Evolutionary conservation across 192 early-diverging fungal species (phyloP).

Genomic region (Allomyces macrogynus): DNA sequence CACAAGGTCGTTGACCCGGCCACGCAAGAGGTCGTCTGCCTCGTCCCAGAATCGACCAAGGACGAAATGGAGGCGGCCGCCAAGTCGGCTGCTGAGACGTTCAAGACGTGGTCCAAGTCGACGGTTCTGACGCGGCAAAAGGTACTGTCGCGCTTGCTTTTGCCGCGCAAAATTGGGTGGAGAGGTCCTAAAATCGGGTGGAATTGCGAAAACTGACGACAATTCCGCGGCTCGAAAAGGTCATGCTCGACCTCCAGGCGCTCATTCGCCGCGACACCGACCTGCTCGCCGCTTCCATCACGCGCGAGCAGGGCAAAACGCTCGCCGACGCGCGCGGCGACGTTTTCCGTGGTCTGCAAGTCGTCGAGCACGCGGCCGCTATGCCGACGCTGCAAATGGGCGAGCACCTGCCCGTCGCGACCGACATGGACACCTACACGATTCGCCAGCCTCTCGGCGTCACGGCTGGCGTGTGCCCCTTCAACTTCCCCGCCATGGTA

Average conservation of each 20-base stretch:
- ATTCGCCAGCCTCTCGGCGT: constrained; percentile 81
- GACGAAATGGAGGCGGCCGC: constrained; percentile 64
- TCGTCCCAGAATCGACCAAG: constrained; percentile 71
- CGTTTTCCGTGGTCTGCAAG: constrained; percentile 76
- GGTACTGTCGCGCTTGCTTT: background rate
- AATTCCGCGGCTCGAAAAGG: background rate
- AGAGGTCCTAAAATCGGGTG: no score
- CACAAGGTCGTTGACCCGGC: constrained; percentile 81
- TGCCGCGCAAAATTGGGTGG: no score
- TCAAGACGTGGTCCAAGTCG: constrained; percentile 68
- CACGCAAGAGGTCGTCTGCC: constrained; percentile 67
- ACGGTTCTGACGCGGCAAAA: constrained; percentile 66
- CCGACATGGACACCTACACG: constrained; percentile 91
- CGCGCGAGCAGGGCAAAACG: constrained; percentile 81
- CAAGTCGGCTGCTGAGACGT: constrained; percentile 47
- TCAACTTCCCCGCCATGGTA: constrained; percentile 94
- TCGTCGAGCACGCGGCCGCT: constrained; percentile 64
- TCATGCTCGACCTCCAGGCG: constrained; percentile 79
- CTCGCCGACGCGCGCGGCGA: constrained; percentile 78
- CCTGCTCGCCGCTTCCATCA: constrained; percentile 57
- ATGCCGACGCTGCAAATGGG: constrained; percentile 70
- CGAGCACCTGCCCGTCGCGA: constrained; percentile 55
- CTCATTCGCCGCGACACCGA: constrained; percentile 66
- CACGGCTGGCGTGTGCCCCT: constrained; percentile 79
- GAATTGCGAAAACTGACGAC: no score